Evolutionary conservation across 345 rosid genomes (phyloP).

Genomic region (Populus simonii): DNA sequence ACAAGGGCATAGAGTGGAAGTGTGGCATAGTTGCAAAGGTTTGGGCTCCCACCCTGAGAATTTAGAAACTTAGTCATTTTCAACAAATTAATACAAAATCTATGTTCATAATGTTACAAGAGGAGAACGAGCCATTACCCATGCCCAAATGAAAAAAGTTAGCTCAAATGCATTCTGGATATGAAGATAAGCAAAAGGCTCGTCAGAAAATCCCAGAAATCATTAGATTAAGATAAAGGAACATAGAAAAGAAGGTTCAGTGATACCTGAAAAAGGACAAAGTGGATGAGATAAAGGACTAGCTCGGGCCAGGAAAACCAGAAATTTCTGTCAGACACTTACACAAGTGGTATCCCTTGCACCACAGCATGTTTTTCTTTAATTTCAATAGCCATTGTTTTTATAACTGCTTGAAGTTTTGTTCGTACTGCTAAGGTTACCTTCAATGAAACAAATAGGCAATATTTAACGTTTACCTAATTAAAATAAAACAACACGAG

Average conservation of each 20-base stretch:
- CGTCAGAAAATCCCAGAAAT: slow-evolving; percentile 12
- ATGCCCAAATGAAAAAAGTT: slow-evolving; percentile 91
- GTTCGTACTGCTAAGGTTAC: slow-evolving; percentile 81
- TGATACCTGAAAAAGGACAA: slow-evolving; percentile 81
- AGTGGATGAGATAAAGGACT: slow-evolving; percentile 76
- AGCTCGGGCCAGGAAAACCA: slow-evolving; percentile 82
- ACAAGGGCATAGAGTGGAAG: slow-evolving; percentile 98
- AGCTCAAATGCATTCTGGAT: slow-evolving; percentile 92
- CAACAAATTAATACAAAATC: neutral
- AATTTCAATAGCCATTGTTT: slow-evolving; percentile 88
- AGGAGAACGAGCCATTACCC: slow-evolving; percentile 45
- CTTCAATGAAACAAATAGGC: slow-evolving; percentile 37
- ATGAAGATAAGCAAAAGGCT: slow-evolving; percentile 1
- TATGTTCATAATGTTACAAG: neutral
- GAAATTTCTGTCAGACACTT: slow-evolving; percentile 77
- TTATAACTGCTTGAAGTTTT: slow-evolving; percentile 81
- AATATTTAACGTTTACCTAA: neutral
- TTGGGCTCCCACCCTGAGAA: slow-evolving; percentile 65
- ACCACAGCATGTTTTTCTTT: slow-evolving; percentile 80
- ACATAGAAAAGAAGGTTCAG: neutral
- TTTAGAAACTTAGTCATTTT: neutral
- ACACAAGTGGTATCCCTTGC: slow-evolving; percentile 95
- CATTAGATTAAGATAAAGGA: neutral
- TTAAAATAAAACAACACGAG: neutral
- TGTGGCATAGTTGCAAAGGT: slow-evolving; percentile 81